Evolutionary conservation across 345 rosid species (phyloP), one percentile per base, ranked within the genome.

Genomic region (Aegle marmelos): DNA sequence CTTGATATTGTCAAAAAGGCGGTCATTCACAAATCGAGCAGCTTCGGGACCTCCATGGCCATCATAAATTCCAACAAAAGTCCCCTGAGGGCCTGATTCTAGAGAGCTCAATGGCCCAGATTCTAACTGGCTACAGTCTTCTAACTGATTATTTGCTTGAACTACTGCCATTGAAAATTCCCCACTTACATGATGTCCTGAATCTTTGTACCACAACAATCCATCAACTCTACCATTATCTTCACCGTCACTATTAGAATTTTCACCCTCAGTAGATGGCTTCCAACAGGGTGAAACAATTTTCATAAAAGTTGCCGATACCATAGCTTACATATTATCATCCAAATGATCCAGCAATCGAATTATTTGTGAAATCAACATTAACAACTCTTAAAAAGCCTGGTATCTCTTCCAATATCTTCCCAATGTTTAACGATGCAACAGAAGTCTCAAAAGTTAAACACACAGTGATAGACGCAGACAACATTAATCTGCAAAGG

Each of bases 41-140:
- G 99, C 89, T 86, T 97, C 99, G 9, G 99, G 94, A 78, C 99
- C 98, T 81, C 99, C 99, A 88, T 94, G 99, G 41, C 98, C 99
- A 79, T 97, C 98, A n/a, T 94, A 97, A 69, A 97, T 84, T 82
- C 99, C 99, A 54, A 97, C 95, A 86, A 94, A 97, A 75, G 98
- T 94, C 34, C 94, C 99, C 6, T 88, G 90, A 73, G 98, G 98
- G 33, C 98, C 97, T 10, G 92, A 82, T 34, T 94, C 93, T 64
- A 80, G 82, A 21, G 86, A 80, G 80, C 98, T 91, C 87, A 94
- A 71, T 6, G 95, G 93, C 82, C 99, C 99, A n/a, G 99, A 91
- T 75, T 94, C 99, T 64, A 97, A 85, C 30, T 97, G 98, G 73
- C 98, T 86, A 68, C 89, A 92, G 79, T 97, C 99, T 86, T 97